phyloP scores from a whole-genome alignment of 345 rosid genomes.

The Zanthoxylum bungeanum region DNA sequence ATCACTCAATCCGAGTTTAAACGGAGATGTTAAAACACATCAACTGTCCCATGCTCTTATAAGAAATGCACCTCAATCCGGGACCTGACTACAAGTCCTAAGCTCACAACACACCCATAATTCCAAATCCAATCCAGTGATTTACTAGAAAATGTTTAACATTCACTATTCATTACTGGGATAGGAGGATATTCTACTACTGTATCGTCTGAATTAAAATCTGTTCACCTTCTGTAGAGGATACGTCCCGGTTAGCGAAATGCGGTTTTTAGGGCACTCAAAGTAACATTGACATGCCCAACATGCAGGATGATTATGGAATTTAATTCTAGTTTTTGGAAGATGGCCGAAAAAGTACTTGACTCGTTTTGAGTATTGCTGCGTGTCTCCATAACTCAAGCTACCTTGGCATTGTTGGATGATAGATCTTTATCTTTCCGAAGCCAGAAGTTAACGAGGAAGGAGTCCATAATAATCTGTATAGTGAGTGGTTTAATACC shows the following conservation, averaged over 20 bases:
- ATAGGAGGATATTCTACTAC: neutral
- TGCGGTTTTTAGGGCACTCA: no score
- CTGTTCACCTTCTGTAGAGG: neutral
- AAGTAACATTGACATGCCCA: neutral
- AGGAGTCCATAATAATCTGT: slow-evolving; percentile 63
- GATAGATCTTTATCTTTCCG: slow-evolving; percentile 37
- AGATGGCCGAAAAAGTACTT: neutral
- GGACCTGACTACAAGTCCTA: no score
- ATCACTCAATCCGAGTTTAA: no score
- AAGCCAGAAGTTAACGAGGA: slow-evolving; percentile 55
- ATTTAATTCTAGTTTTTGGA: neutral
- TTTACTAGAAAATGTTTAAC: neutral
- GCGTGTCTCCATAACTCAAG: slow-evolving; percentile 23
- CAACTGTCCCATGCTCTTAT: no score
- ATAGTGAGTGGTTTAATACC: neutral
- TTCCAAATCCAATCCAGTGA: neutral
- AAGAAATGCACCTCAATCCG: no score
- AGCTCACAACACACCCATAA: no score
- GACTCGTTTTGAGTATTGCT: neutral
- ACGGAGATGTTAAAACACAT: no score
- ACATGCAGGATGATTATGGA: neutral
- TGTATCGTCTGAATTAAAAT: neutral
- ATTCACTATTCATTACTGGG: neutral
- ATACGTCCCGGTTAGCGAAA: neutral
- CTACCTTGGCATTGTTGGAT: slow-evolving; percentile 35